Evolutionary conservation across 768 basidiomycete species (phyloP).

Genomic region (Boletales sp.): DNA sequence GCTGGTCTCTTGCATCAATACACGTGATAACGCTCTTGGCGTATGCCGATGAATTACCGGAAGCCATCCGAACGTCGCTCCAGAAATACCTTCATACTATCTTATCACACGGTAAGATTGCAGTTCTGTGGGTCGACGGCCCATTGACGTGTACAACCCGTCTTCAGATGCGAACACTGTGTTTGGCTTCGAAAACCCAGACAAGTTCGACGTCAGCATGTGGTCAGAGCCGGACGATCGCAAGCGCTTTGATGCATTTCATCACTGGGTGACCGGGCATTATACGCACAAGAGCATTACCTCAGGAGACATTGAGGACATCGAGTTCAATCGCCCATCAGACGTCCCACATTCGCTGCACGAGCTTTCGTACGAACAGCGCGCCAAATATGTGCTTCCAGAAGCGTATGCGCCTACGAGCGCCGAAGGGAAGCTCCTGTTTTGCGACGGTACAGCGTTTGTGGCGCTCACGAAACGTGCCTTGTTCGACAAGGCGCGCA

Average conservation of each 20-base stretch:
- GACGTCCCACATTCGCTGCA: conserved; percentile 7
- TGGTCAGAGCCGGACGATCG: conserved; percentile 5
- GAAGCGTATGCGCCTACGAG: background rate
- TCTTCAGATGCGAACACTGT: background rate
- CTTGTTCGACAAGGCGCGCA: conserved; percentile 12
- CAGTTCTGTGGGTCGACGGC: background rate
- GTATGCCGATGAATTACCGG: conserved; percentile 10
- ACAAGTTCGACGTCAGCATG: background rate
- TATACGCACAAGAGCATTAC: conserved; percentile 13
- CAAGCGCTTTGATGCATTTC: conserved; percentile 12
- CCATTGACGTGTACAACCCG: too few species aligned
- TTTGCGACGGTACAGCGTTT: conserved; percentile 9
- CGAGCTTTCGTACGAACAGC: conserved; percentile 12
- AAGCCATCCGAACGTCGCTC: conserved; percentile 5
- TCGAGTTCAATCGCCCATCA: conserved; percentile 10
- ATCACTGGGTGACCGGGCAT: conserved; percentile 12
- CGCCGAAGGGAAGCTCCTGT: conserved; percentile 11
- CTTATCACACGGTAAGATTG: conserved; percentile 12
- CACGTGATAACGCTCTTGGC: conserved; percentile 10
- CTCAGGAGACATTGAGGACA: conserved; percentile 13
- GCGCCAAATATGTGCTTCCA: conserved; percentile 6
- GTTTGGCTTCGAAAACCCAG: conserved; percentile 6
- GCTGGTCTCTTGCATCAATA: conserved; percentile 17
- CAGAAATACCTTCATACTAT: conserved; percentile 17
- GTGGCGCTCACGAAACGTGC: conserved; percentile 9